Conservation (phyloP, 352 stramenopile genomes). For the Globisporangium middletonii region DNA sequence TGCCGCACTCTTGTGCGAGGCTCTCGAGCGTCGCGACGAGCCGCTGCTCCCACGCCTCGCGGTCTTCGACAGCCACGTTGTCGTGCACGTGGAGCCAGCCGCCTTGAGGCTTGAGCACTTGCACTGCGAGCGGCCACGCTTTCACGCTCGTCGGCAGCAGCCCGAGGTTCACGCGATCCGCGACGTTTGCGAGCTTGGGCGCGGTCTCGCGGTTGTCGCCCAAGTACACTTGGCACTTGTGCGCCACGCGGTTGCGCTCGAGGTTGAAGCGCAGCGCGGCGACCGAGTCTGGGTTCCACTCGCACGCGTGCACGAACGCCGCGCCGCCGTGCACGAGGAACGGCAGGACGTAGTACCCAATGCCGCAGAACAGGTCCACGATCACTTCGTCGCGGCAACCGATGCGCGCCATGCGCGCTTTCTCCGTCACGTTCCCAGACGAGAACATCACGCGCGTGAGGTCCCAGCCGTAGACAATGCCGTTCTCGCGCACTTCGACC, state of each 20-base stretch:
- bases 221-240: slow-evolving; percentile 69
- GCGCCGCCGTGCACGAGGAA: slow-evolving; percentile 91
- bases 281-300: slow-evolving; percentile 95
- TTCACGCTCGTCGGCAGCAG: slow-evolving; percentile 93
- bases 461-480: slow-evolving; percentile 94
- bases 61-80: slow-evolving; percentile 89
- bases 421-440: slow-evolving; percentile 95
- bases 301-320: slow-evolving; percentile 88
- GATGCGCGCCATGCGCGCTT: slow-evolving; percentile 89
- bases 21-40: slow-evolving; percentile 41
- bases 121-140: slow-evolving; percentile 89
- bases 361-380: slow-evolving; percentile 96
- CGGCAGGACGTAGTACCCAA: slow-evolving; percentile 96
- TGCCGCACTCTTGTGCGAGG: slow-evolving; percentile 42
- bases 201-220: slow-evolving; percentile 88
- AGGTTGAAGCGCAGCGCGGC: slow-evolving; percentile 90
- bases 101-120: slow-evolving; percentile 83
- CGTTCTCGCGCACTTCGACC: slow-evolving; percentile 91
- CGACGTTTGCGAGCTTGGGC: slow-evolving; percentile 63
- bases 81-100: slow-evolving; percentile 96
- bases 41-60: slow-evolving; percentile 66
- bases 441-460: slow-evolving; percentile 96
- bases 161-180: slow-evolving; percentile 93
- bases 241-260: slow-evolving; percentile 84
- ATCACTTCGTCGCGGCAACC: slow-evolving; percentile 86